phyloP scores from a whole-genome alignment of 345 rosid genomes.

The Eucalyptus tenuipes region DNA sequence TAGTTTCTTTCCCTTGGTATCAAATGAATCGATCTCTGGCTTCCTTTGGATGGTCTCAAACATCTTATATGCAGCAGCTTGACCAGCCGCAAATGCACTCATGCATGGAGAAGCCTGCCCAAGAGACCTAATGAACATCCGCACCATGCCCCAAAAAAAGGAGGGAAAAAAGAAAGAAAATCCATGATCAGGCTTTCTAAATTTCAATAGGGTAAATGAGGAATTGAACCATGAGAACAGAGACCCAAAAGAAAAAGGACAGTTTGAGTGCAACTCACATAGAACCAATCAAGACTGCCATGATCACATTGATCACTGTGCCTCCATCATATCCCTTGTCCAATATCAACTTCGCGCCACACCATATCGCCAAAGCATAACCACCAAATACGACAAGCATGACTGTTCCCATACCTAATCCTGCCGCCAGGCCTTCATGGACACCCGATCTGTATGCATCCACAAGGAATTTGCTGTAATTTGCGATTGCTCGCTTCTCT shows the following conservation, averaged over 20 bases:
- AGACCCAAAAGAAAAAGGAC: neutral
- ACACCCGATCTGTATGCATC: slow-evolving; percentile 54
- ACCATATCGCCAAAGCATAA: slow-evolving; percentile 70
- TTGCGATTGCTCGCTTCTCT: slow-evolving; percentile 57
- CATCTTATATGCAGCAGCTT: slow-evolving; percentile 24
- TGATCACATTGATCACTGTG: slow-evolving; percentile 46
- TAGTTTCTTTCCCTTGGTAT: slow-evolving; percentile 4
- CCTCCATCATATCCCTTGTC: slow-evolving; percentile 70
- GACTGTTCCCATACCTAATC: slow-evolving; percentile 48
- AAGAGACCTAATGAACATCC: slow-evolving; percentile 12
- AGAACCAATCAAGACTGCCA: slow-evolving; percentile 66
- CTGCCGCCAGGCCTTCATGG: slow-evolving; percentile 51
- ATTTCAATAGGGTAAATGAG: neutral
- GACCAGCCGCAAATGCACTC: slow-evolving; percentile 22
- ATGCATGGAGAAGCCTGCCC: slow-evolving; percentile 28
- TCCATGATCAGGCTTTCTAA: neutral
- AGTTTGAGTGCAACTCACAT: slow-evolving; percentile 24
- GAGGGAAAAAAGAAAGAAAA: neutral
- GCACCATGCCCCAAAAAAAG: neutral
- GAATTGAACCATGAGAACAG: neutral
- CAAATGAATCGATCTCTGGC: slow-evolving; percentile 18
- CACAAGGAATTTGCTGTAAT: slow-evolving; percentile 40
- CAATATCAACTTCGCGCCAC: slow-evolving; percentile 62
- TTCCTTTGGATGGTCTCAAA: slow-evolving; percentile 17
- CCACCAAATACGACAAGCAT: slow-evolving; percentile 22